These are phyloP conservation scores for Suillus discolor DNA, from an alignment of 768 basidiomycete genomes.

Conservation along the genomic window DNA sequence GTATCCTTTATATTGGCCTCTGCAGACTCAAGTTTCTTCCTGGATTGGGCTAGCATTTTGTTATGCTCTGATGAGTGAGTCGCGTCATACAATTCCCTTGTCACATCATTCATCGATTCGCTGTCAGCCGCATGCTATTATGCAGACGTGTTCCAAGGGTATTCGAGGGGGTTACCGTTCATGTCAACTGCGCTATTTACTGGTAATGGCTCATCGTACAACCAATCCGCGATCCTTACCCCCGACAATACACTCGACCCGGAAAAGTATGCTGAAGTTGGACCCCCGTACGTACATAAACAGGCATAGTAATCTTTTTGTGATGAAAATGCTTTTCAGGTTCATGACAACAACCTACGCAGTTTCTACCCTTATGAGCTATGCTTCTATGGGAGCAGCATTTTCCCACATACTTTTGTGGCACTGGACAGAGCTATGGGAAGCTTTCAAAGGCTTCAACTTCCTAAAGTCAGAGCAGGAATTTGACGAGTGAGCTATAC, in stretches of 20 bases:
- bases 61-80: conserved; percentile 37
- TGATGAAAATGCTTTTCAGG: conserved; percentile 10
- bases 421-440: conserved; percentile 50
- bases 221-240: conserved; percentile 17
- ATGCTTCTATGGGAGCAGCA: conserved; percentile 27
- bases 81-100: neutral
- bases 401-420: conserved; percentile 52
- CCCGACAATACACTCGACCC: conserved; percentile 14
- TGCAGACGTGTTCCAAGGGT: conserved; percentile 46
- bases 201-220: conserved; percentile 15
- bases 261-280: conserved; percentile 14
- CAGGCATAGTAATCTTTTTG: conserved; percentile 8
- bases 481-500: conserved; percentile 5
- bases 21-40: conserved; percentile 44
- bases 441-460: conserved; percentile 19
- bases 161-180: conserved; percentile 37
- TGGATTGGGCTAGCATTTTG: conserved; percentile 20
- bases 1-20: conserved; percentile 55
- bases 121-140: conserved; percentile 29
- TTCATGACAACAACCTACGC: conserved; percentile 21
- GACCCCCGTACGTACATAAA: conserved; percentile 13
- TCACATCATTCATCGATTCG: neutral
- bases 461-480: conserved; percentile 28
- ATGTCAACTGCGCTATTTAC: conserved; percentile 53
- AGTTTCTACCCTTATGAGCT: conserved; percentile 14